Base-by-base conservation (phyloP, 1,284 basidiomycete genomes). In the Athelia sp. region DNA sequence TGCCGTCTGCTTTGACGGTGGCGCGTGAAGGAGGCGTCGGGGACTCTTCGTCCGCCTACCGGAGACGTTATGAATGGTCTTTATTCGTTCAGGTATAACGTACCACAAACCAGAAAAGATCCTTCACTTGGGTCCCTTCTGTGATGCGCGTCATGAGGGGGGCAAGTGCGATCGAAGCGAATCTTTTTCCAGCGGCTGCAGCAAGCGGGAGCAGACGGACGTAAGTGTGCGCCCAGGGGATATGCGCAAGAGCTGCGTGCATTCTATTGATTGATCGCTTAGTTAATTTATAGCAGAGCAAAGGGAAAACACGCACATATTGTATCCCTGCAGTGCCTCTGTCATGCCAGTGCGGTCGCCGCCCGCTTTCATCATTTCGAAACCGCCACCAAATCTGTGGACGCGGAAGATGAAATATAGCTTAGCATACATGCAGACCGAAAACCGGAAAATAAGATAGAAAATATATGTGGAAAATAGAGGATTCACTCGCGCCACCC, bases 91-190 rank as follows among this genome's bases (percentile, higher is more conserved):
- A 29, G 18, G 11, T 13, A 10, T 24, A 19, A 52, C 60, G 29
- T 44, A 66, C 65, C 14, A 67, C 53, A 45, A 63, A 56, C 32
- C 65, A 60, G 43, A 63, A 64, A 6, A 68, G 45, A 42, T 68
- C 66, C 47, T 58, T 57, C 13, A 38, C 45, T 29, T 29, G 4
- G 6, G 11, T 29, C 17, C 4, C 56, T 31, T 4, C 54, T 54
- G 4, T 32, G 19, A 35, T 32, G 13, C 50, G 43, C n/a, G 49
- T 35, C 22, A 55, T 36, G 26, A 29, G 23, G 58, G 54, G 22
- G 49, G 23, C 49, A 23, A 17, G 43, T 35, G 43, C 53, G 46
- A 2, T 36, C 42, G 6, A 17, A 21, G 4, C 50, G 51, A 10
- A 38, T 26, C 14, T 47, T 50, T 10, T 43, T n/a, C n/a, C n/a